Base-by-base conservation (phyloP, 768 basidiomycete genomes). In the Saitozyma podzolica region DNA sequence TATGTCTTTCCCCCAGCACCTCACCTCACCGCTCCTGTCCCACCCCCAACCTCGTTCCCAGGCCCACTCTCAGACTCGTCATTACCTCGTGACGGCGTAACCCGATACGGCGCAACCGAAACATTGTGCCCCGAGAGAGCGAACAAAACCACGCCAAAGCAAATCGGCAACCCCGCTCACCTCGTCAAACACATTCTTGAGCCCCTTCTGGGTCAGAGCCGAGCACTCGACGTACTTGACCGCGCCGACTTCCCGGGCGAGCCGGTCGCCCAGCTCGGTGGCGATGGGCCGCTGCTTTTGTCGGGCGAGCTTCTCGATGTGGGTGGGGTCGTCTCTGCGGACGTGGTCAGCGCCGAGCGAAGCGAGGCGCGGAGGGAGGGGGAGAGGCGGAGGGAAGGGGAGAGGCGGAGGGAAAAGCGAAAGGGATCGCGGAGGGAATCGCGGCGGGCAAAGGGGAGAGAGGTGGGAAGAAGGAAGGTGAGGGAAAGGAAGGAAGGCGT, bases 101-200 rank as follows among this genome's bases (percentile, higher is more conserved):
- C 29, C 29, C 29, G 29, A 29, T 2, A 29, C 29, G 29, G 29
- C 29, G 29, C 29, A 29, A 29, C 29, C 29, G 29, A 29, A 29
- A 29, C 29, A 5, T 29, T 29, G 29, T 29, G 29, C 29, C 29
- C 29, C 29, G 29, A 29, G 29, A 29, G 2, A 29, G 29, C 29
- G 29, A 29, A 29, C 29, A 29, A 29, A 29, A 8, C 19, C 52
- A 19, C 43, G 29, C 29, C 51, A 50, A 50, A 6, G 10, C 45
- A 20, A n/a, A 11, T 16, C 29, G 50, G 41, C 19, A 42, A 48
- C 9, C 0, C 20, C 9, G 83, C 89, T 78, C 80, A 91, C 93
- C 89, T 99, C 96, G 80, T 99, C 96, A 79, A 99, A 99, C 65
- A 99, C 96, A 80, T 98, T 98, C 89, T 99, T 99, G 81, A 99